Base-by-base conservation (phyloP, 345 rosid genomes). In the Syzygium jambos region DNA sequence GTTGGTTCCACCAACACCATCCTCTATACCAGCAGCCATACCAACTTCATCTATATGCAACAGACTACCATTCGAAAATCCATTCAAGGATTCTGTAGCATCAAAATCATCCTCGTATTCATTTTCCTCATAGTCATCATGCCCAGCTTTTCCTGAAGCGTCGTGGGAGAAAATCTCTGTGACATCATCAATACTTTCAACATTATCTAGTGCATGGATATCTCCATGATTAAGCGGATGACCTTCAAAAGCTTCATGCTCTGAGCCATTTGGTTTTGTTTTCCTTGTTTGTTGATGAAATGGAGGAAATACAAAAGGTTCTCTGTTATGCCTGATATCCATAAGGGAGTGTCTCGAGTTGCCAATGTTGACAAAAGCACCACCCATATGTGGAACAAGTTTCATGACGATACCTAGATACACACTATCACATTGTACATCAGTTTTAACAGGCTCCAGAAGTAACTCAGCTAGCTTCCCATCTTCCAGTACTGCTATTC, bases 321-420 rank as follows among this genome's bases (percentile, higher is more conserved):
- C 98, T 91, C 96, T 93, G 86, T 89, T 92, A 87, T 92, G 90
- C 91, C 92, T 95, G 88, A 97, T 95, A 90, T 94, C 98, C 99
- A 97, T 94, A 87, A 97, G 95, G 86, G 97, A 95, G 91, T 95
- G 95, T 89, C 98, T 95, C 82, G 95, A 88, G 91, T 91, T 94
- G 87, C 98, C 98, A 84, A 97, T 95, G 87, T 95, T 95, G 86
- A 97, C 98, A 96, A 97, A 96, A 83, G 99, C 99, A 90, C 99
- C 99, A 63, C 98, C 98, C 99, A 97, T 96, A 89, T 95, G 94
- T 23, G 99, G 99, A 78, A 94, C 99, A 90, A 95, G 94, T 91
- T 95, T 96, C 77, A 95, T 90, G 82, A 97, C 92, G 73, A 95
- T 94, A 27, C 99, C 99, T 82, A 97, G 90, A 90, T 97, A 97